Percentiles rank a stretch among this genome's conserved stretches.
Conservation (phyloP, 176 grass and related monocot genomes). For the Hordeum marinum region DNA sequence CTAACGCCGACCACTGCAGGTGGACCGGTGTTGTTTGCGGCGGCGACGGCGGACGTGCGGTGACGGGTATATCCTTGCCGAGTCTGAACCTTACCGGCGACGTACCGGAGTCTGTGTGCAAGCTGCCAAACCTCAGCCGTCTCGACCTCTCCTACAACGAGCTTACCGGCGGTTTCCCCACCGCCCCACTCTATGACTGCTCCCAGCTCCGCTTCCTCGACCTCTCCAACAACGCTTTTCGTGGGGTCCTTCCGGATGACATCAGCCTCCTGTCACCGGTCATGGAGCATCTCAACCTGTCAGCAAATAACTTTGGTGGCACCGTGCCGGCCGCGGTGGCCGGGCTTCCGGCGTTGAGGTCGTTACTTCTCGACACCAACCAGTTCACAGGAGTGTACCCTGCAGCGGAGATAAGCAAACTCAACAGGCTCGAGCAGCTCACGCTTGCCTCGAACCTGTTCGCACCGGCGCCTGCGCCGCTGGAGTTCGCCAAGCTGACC, state of each 20-base stretch:
- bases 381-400: background rate
- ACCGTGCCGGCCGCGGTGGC: slow-evolving; percentile 21
- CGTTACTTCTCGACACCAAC: background rate
- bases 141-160: background rate
- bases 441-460: background rate
- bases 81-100: too few relatives aligned
- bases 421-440: background rate
- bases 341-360: background rate
- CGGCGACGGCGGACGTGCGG: too few relatives aligned
- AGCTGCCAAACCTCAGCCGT: background rate
- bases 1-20: background rate
- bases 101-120: background rate
- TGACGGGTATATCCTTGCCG: too few relatives aligned
- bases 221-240: slow-evolving; percentile 37
- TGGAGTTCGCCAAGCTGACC: background rate
- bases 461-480: background rate
- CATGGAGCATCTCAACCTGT: slow-evolving; percentile 26
- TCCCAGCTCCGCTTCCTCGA: slow-evolving; percentile 12
- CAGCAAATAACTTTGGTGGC: slow-evolving; percentile 18
- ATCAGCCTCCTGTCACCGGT: slow-evolving; percentile 5
- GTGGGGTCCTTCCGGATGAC: slow-evolving; percentile 8
- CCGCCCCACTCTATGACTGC: slow-evolving; percentile 25
- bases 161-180: background rate
- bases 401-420: background rate
- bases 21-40: background rate